These are phyloP conservation scores for Venustampulla echinocandica DNA, from an alignment of 495 filamentous ascomycete genomes.

Conservation along the genomic window DNA sequence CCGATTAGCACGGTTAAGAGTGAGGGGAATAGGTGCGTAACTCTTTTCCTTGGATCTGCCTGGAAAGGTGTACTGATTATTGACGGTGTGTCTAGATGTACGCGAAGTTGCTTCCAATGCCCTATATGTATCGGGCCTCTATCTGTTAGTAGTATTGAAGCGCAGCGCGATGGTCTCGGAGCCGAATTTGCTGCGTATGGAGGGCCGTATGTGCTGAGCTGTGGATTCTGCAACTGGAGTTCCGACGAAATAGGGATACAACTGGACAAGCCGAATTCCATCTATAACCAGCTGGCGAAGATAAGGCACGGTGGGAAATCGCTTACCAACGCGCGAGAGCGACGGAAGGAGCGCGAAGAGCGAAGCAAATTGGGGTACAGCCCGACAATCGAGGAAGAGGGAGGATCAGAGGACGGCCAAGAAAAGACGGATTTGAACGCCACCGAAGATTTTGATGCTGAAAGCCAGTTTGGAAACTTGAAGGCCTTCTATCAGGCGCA, in stretches of 20 bases:
- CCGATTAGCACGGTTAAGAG: constrained; percentile 80
- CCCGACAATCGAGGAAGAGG: not conserved
- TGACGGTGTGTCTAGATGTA: too few relatives aligned
- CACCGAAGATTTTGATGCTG: constrained; percentile 28
- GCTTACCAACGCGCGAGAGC: constrained; percentile 25
- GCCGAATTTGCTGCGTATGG: constrained; percentile 31
- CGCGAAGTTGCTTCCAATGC: constrained; percentile 90
- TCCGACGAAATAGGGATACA: constrained; percentile 81
- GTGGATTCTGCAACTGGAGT: constrained; percentile 86
- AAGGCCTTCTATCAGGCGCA: constrained; percentile 68
- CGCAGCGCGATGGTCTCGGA: constrained; percentile 19
- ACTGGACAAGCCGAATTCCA: constrained; percentile 79
- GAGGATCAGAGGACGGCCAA: not conserved
- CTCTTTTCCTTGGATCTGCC: not conserved
- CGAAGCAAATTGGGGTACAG: constrained; percentile 23
- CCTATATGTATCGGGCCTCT: constrained; percentile 80
- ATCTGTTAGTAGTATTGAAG: constrained; percentile 57
- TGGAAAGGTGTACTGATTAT: constrained; percentile 1
- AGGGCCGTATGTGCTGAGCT: constrained; percentile 72
- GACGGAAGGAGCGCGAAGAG: constrained; percentile 36
- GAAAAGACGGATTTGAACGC: constrained; percentile 12
- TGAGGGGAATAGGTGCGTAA: constrained; percentile 76
- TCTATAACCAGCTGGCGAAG: constrained; percentile 68
- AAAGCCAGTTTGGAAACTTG: constrained; percentile 35
- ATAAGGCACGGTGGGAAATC: constrained; percentile 43